Base-by-base conservation (phyloP, 139 green algal species). In the Raphidocelis subcapitata region DNA sequence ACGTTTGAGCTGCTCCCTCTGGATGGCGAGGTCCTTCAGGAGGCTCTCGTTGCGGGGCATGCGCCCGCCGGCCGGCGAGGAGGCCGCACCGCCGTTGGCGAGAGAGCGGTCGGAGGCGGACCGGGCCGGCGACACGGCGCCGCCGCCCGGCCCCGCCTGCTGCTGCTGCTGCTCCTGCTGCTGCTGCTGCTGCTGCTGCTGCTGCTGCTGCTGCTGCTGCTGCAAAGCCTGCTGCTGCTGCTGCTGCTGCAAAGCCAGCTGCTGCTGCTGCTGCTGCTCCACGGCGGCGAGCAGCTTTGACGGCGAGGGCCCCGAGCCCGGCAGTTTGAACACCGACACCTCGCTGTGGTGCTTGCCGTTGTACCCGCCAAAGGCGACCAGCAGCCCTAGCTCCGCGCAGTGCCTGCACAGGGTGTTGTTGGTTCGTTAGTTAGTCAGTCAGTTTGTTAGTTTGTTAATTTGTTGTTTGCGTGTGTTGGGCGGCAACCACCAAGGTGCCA, bases 291-390 rank as follows among this genome's bases (percentile, higher is more conserved):
- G n/a, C n/a, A n/a, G n/a, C n/a, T n/a, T n/a, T n/a, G n/a, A n/a
- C n/a, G n/a, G n/a, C n/a, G n/a, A n/a, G n/a, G n/a, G n/a, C 15
- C 16, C 31, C 5, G 60, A 37, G 29, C 10, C n/a, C 2, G 72
- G 67, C 32, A 72, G 59, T 64, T 75, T 64, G 72, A 79, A 86
- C 29, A 86, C 56, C 37, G 32, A 71, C 20, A 84, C 46, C 15
- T 69, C n/a, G 75, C 83, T 86, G 47, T 89, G 87, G 79, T 92
- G 93, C 69, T 85, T 86, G 36, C 90, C 90, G 74, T 93, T 92
- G 84, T 95, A 94, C 35, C 90, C 90, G 20, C 90, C 90, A 80
- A 94, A 94, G 0, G 89, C 79, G 1, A 93, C 52, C 21, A 95
- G 82, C 60, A 80, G 75, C 41, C 67, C 75, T 24, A 67, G 65